phyloP scores from a whole-genome alignment of 495 filamentous ascomycete species.

The Annulohypoxylon nitens region DNA sequence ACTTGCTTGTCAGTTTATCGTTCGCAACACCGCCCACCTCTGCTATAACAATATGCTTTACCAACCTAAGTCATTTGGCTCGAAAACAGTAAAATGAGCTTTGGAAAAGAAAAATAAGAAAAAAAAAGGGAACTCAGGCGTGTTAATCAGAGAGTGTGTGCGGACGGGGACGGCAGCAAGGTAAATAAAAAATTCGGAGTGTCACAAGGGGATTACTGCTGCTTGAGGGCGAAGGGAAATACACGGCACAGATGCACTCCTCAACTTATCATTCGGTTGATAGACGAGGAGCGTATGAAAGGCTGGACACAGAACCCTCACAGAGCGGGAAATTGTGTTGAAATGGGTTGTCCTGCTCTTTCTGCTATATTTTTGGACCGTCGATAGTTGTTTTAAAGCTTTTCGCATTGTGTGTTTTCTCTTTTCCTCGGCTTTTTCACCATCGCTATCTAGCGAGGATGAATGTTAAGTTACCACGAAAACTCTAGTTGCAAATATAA shows the following conservation, averaged over 20 bases:
- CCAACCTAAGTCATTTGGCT: slow-evolving; percentile 23
- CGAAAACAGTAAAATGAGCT: slow-evolving; percentile 24
- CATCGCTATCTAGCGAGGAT: slow-evolving; percentile 46
- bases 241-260: slow-evolving; percentile 26
- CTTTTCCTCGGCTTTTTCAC: slow-evolving; percentile 41
- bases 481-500: slow-evolving; percentile 45
- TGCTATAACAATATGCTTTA: slow-evolving; percentile 31
- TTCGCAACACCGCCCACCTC: slow-evolving; percentile 36
- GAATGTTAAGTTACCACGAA: slow-evolving; percentile 47
- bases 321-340: slow-evolving; percentile 45
- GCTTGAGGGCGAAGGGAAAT: slow-evolving; percentile 30
- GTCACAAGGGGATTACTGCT: slow-evolving; percentile 33
- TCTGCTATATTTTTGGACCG: slow-evolving; percentile 40
- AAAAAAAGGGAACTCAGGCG: slow-evolving; percentile 25
- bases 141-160: slow-evolving; percentile 28
- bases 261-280: slow-evolving; percentile 26
- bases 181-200: slow-evolving; percentile 40
- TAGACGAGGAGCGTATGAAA: slow-evolving; percentile 37
- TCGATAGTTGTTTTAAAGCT: slow-evolving; percentile 44
- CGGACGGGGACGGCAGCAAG: slow-evolving; percentile 18
- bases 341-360: slow-evolving; percentile 42
- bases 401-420: slow-evolving; percentile 44
- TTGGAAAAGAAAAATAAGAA: slow-evolving; percentile 36
- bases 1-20: slow-evolving; percentile 38
- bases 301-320: slow-evolving; percentile 29